Evolutionary conservation across 1,284 basidiomycete species (phyloP).

Genomic region (Ganoderma boninense): DNA sequence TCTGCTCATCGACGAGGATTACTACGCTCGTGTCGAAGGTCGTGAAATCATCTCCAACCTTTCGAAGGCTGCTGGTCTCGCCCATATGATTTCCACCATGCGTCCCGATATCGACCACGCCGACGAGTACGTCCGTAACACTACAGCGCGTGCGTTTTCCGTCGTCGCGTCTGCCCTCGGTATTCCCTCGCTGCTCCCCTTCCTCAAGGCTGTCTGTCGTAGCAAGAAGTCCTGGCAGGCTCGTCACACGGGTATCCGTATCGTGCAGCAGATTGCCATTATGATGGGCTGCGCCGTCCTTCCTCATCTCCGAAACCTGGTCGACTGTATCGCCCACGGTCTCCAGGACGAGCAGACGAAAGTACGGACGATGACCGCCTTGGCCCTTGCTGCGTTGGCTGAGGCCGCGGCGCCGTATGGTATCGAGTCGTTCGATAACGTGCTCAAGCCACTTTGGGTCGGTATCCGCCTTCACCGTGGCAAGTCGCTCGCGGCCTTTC

Average conservation of each 20-base stretch:
- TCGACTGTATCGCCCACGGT: constrained; percentile 96
- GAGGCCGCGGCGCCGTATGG: constrained; percentile 98
- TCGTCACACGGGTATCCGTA: constrained; percentile 98
- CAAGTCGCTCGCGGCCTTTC: constrained; percentile 96
- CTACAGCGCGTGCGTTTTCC: constrained; percentile 98
- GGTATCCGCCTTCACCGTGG: constrained; percentile 98
- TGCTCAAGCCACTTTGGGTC: constrained; percentile 97
- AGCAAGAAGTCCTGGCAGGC: constrained; percentile 99
- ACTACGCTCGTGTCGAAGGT: constrained; percentile 99
- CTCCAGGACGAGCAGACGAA: constrained; percentile 99
- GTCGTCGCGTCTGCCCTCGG: constrained; percentile 99
- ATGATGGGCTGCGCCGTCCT: constrained; percentile 99
- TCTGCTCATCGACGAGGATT: constrained; percentile 98
- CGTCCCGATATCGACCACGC: constrained; percentile 99
- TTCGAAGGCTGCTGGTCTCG: constrained; percentile 98
- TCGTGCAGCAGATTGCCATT: constrained; percentile 99
- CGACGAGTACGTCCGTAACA: constrained; percentile 99
- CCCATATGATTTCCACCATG: constrained; percentile 99
- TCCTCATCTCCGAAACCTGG: constrained; percentile 95
- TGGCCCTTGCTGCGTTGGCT: constrained; percentile 95
- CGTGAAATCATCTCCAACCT: constrained; percentile 99
- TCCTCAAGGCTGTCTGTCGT: constrained; percentile 97
- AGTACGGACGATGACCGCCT: constrained; percentile 98
- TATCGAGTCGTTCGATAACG: constrained; percentile 99
- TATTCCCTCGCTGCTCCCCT: constrained; percentile 96